Evolutionary conservation across 371 early-diverging fungal genomes (phyloP).

Genomic region (Lichtheimia hyalospora): DNA sequence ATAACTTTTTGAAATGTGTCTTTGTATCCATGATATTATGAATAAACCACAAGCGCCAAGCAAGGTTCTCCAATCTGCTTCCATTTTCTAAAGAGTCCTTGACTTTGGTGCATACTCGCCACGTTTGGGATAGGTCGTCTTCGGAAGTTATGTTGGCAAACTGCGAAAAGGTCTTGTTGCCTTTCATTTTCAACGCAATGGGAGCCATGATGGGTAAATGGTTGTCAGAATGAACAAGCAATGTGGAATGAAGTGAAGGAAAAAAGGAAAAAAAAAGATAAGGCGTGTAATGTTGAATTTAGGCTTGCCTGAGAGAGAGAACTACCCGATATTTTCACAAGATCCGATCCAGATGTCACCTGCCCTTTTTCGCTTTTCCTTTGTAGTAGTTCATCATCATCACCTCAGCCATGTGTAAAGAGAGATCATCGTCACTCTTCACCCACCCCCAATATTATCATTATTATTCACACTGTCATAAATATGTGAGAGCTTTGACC

Average conservation of each 20-base stretch:
- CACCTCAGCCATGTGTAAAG: too few species aligned
- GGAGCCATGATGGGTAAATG: constrained; percentile 60
- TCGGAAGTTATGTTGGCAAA: constrained; percentile 67
- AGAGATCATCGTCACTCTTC: too few species aligned
- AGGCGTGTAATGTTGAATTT: constrained; percentile 3
- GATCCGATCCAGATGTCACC: too few species aligned
- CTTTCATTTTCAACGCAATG: constrained; percentile 71
- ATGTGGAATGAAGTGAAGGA: constrained; percentile 10
- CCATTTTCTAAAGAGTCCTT: constrained; percentile 89
- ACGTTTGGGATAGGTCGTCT: constrained; percentile 76
- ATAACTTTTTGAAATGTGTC: constrained; percentile 26
- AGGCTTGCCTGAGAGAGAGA: too few species aligned
- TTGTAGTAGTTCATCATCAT: too few species aligned
- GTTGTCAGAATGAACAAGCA: constrained; percentile 2
- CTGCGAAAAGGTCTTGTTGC: constrained; percentile 65
- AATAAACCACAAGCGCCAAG: constrained; percentile 88
- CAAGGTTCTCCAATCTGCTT: constrained; percentile 82
- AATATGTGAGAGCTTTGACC: too few species aligned
- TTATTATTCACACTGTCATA: too few species aligned
- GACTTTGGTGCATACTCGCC: constrained; percentile 88
- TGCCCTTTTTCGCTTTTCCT: too few species aligned
- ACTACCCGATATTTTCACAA: too few species aligned
- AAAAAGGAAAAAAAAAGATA: constrained; percentile 6
- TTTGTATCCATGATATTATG: constrained; percentile 49
- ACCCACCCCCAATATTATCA: too few species aligned